Base-by-base conservation (phyloP, 2,329 filamentous ascomycete genomes). In the Trichoderma sp. region DNA sequence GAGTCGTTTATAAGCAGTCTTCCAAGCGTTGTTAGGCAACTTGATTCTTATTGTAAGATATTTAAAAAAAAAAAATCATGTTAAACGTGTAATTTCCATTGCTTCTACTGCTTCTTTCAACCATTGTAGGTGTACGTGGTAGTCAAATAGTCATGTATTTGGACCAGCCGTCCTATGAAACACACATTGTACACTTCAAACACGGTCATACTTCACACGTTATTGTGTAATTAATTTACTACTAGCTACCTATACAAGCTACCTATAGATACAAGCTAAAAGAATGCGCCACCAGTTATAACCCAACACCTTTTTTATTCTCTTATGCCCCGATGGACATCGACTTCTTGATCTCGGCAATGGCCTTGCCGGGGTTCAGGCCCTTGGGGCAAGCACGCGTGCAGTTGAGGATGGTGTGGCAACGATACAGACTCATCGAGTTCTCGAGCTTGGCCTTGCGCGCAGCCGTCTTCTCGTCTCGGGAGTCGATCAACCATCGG, bases 351-450 rank as follows among this genome's bases (percentile, higher is more conserved):
- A 97, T 97, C 87, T 97, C 92, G 65, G 94, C 94, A 84, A 99
- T 97, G 21, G 96, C 96, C 79, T 93, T 87, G 73, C 93, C 96
- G 24, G 96, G 96, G 86, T 99, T 99, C 76, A 99, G 83, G 57
- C 96, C 96, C 92, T 99, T 99, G 79, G 96, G 96, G 83, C 96
- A 99, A 68, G 95, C 97, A 82, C 93, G 88, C 74, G 94, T 95
- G 89, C 95, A 99, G 88, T 99, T 99, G 76, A 99, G 89, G 80
- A 99, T 99, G 73, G 96, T 99, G 87, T 99, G 96, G 88, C 96
- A 99, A 78, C 96, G 89, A 88, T 99, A 99, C 82, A 99, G 81
- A 83, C 92, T 96, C 96, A 99, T 99, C 80, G 92, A 96, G 88
- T 99, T 99, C 84, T 99, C 95, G 76, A 99, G 87, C 70, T 92